Evolutionary conservation across 2,329 filamentous ascomycete genomes (phyloP).

Genomic region (Ceratocystis huliohia): DNA sequence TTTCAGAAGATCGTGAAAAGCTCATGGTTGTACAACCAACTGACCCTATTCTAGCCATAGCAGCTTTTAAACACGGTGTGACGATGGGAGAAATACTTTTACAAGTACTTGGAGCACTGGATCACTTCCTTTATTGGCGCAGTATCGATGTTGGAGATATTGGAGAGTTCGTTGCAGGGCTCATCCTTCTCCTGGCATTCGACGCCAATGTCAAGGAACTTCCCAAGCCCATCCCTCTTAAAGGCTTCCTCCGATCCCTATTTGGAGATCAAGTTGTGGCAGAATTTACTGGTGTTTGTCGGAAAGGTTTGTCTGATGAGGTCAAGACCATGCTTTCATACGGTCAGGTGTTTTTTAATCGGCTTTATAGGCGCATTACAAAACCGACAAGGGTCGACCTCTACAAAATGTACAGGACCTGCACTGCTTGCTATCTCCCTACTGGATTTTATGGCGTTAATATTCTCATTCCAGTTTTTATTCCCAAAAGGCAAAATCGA

Average conservation of each 20-base stretch:
- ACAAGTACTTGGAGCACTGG: not conserved
- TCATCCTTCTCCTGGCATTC: not conserved
- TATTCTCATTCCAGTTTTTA: not conserved
- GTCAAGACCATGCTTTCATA: not conserved
- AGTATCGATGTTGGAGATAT: not conserved
- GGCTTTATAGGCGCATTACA: not conserved
- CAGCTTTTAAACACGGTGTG: not conserved
- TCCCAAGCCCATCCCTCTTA: not conserved
- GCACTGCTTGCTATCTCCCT: not conserved
- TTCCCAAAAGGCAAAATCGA: not conserved
- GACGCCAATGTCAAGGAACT: not conserved
- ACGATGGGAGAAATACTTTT: not conserved
- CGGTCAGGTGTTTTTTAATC: not conserved
- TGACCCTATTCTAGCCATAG: not conserved
- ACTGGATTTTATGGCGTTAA: not conserved
- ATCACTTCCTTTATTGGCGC: not conserved
- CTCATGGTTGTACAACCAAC: not conserved
- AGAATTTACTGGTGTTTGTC: not conserved
- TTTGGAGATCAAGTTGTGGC: not conserved
- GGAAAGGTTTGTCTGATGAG: not conserved
- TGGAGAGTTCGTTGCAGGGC: not conserved
- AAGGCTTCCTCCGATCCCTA: not conserved
- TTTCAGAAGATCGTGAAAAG: not conserved
- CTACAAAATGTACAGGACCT: not conserved
- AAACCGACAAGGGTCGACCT: not conserved